Conservation (phyloP, 2,329 filamentous ascomycete species). For the Talaromyces marneffei region DNA sequence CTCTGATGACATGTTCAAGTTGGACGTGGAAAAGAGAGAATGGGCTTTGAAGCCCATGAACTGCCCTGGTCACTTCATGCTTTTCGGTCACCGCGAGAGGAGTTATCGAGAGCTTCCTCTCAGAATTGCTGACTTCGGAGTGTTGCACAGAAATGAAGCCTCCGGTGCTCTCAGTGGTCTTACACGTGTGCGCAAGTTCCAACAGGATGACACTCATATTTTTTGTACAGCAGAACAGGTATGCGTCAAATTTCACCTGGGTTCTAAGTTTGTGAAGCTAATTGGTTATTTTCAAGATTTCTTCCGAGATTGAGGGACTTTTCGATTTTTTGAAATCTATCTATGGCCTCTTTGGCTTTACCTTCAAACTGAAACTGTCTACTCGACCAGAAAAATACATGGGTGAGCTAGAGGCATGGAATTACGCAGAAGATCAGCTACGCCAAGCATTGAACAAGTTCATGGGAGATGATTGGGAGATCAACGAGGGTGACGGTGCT, state of each 20-base stretch:
- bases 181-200: slow-evolving; percentile 87
- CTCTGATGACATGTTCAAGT: slow-evolving; percentile 92
- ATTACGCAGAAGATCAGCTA: slow-evolving; percentile 77
- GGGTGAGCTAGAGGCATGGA: slow-evolving; percentile 80
- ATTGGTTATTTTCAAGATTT: slow-evolving; percentile 41
- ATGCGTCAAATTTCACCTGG: slow-evolving; percentile 7
- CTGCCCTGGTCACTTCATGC: slow-evolving; percentile 87
- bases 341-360: slow-evolving; percentile 77
- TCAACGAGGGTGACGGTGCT: slow-evolving; percentile 91
- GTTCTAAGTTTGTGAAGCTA: slow-evolving; percentile 2
- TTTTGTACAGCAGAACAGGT: slow-evolving; percentile 81
- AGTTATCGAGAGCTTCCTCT: slow-evolving; percentile 88
- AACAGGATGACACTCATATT: slow-evolving; percentile 94
- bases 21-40: slow-evolving; percentile 72
- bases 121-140: slow-evolving; percentile 91
- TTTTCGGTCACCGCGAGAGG: slow-evolving; percentile 76
- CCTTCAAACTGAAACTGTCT: slow-evolving; percentile 90
- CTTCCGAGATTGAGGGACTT: slow-evolving; percentile 68
- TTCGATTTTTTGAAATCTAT: slow-evolving; percentile 83
- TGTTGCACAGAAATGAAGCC: slow-evolving; percentile 90
- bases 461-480: slow-evolving; percentile 68
- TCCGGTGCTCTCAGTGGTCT: slow-evolving; percentile 86
- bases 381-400: slow-evolving; percentile 86
- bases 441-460: slow-evolving; percentile 75
- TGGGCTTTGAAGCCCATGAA: slow-evolving; percentile 97